A percentile compares a stretch with the other conserved stretches of the same genome.
phyloP scores from a whole-genome alignment of 768 basidiomycete species.

The Fistulinella prunicolor region DNA sequence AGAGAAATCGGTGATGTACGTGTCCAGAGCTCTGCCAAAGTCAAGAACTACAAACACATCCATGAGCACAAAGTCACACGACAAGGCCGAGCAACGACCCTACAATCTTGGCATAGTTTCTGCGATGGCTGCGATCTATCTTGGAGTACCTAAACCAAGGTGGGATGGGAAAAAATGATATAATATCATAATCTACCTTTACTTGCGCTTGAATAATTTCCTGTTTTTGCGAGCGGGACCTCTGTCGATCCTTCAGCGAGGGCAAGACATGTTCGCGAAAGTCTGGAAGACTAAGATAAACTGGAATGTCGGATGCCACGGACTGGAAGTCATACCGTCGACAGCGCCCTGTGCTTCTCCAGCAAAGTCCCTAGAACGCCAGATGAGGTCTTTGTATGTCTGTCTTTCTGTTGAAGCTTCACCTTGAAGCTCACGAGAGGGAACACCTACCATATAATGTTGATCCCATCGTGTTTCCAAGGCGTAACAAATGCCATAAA shows the following conservation, averaged over 20 bases:
- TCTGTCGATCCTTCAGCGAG: conserved; percentile 8
- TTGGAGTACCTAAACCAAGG: conserved; percentile 9
- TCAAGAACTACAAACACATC: conserved; percentile 7
- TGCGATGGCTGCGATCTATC: conserved; percentile 19
- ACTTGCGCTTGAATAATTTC: conserved; percentile 18
- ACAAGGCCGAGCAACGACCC: not conserved
- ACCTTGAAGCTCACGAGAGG: too few species aligned
- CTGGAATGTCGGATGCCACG: not conserved
- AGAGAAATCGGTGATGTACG: conserved; percentile 15
- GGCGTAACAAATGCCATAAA: conserved; percentile 9
- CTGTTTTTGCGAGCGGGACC: conserved; percentile 8
- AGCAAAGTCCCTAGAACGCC: conserved; percentile 20
- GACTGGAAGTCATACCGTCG: conserved; percentile 6
- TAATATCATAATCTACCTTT: not conserved
- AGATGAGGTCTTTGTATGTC: conserved; percentile 17
- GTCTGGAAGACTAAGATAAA: conserved; percentile 3
- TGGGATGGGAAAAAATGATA: not conserved
- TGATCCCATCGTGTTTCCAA: conserved; percentile 17
- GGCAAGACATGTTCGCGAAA: conserved; percentile 18
- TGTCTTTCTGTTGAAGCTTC: not conserved
- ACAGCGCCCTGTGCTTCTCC: conserved; percentile 17
- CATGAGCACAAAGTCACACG: not conserved
- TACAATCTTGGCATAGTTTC: conserved; percentile 19
- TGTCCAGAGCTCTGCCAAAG: conserved; percentile 14
- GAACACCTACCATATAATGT: conserved; percentile 7